A percentile compares a stretch with the other conserved stretches of the same genome.
phyloP scores from a whole-genome alignment of 2,329 filamentous ascomycete species.

The Scleromitrula shiraiana region DNA sequence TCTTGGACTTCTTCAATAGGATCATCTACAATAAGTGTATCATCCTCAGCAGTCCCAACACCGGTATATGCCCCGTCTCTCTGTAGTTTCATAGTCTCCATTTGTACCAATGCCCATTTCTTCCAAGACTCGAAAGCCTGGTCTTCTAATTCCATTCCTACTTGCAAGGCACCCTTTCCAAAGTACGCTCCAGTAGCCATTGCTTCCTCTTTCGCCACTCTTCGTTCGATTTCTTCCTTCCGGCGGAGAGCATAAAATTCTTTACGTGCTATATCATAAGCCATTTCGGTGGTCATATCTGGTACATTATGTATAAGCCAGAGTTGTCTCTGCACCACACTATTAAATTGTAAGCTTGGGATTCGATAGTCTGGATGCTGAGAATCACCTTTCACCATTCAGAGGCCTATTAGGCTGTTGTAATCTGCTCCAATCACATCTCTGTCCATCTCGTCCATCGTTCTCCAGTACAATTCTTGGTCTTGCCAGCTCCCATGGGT shows the following conservation, averaged over 20 bases:
- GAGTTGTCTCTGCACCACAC: conserved; percentile 85
- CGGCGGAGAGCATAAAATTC: conserved; percentile 88
- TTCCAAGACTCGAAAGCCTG: conserved; percentile 78
- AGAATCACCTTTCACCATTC: conserved; percentile 71
- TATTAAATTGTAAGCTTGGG: conserved; percentile 32
- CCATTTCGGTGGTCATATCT: conserved; percentile 52
- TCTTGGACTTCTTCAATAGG: neutral
- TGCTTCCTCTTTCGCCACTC: conserved; percentile 84
- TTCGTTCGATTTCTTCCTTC: conserved; percentile 70
- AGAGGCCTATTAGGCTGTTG: conserved; percentile 67
- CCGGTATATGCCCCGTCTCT: conserved; percentile 37
- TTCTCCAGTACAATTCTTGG: conserved; percentile 78
- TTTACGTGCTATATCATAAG: conserved; percentile 79
- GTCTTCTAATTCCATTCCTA: conserved; percentile 79
- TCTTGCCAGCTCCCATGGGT: conserved; percentile 93
- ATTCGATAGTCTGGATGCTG: neutral
- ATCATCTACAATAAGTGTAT: conserved; percentile 6
- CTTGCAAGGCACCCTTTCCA: conserved; percentile 64
- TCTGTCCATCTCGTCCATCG: conserved; percentile 72
- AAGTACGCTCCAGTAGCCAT: conserved; percentile 81
- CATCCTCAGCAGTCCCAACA: conserved; percentile 34
- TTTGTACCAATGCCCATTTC: conserved; percentile 56
- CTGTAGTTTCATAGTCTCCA: conserved; percentile 34
- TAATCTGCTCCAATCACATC: conserved; percentile 71
- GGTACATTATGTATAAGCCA: conserved; percentile 65